These are phyloP conservation scores for Rauvolfia tetraphylla DNA, from an alignment of 257 asterid genomes.

Conservation along the genomic window DNA sequence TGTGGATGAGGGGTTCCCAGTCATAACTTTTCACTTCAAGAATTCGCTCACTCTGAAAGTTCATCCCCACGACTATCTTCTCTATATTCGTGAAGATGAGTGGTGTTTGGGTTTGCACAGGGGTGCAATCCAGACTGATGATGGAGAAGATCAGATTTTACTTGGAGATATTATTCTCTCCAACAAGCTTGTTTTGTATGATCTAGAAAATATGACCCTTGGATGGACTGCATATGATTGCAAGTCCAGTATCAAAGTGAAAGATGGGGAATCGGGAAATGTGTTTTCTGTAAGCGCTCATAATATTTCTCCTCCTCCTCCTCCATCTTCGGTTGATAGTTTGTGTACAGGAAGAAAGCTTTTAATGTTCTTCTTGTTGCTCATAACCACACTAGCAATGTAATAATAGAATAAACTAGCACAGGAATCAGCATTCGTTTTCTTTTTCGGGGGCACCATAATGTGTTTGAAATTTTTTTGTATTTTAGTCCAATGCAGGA, in stretches of 20 bases:
- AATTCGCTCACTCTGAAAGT: conserved; percentile 9
- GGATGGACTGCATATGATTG: conserved; percentile 83
- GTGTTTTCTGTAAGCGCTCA: conserved; percentile 31
- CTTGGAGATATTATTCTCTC: conserved; percentile 68
- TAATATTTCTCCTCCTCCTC: conserved; percentile 18
- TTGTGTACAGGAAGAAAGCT: not conserved
- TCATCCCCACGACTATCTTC: conserved; percentile 31
- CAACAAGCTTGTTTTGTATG: conserved; percentile 71
- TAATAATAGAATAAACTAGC: conserved; percentile 5
- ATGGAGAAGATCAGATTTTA: conserved; percentile 54
- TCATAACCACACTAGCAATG: conserved; percentile 9
- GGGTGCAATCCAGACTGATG: conserved; percentile 49
- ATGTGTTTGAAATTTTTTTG: not conserved
- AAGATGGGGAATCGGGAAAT: conserved; percentile 57
- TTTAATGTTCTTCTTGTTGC: conserved; percentile 15
- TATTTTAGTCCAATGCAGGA: not conserved
- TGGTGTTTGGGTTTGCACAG: conserved; percentile 77
- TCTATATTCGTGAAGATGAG: conserved; percentile 23
- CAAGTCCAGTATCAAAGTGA: conserved; percentile 63
- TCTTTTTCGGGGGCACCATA: not conserved
- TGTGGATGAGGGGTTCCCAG: conserved; percentile 24
- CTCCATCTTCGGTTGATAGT: conserved; percentile 6
- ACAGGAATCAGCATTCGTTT: not conserved
- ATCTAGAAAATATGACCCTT: conserved; percentile 68
- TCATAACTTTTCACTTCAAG: conserved; percentile 25